These are phyloP conservation scores for Mallotus nudiflorus DNA, from an alignment of 345 rosid genomes.

Conservation along the genomic window DNA sequence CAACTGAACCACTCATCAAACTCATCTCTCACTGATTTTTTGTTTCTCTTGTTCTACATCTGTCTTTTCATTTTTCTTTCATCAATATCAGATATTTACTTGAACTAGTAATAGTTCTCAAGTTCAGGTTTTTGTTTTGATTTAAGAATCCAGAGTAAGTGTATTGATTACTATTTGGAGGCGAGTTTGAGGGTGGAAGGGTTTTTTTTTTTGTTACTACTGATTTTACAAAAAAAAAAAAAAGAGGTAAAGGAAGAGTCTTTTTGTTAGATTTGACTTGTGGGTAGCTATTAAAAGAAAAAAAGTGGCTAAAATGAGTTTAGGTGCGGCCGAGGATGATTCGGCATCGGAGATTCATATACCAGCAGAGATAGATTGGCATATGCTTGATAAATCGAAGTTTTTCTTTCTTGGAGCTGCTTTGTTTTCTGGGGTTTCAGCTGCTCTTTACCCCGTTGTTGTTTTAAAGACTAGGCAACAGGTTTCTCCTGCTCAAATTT, in stretches of 20 bases:
- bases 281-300: not conserved
- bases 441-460: conserved; percentile 78
- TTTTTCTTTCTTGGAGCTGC: conserved; percentile 87
- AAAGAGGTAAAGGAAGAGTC: not conserved
- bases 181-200: not conserved
- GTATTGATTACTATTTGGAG: not conserved
- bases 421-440: conserved; percentile 89
- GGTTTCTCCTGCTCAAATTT: conserved; percentile 53
- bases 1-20: not conserved
- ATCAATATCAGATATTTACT: not conserved
- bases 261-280: not conserved
- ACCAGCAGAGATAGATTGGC: conserved; percentile 93
- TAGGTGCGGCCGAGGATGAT: conserved; percentile 73
- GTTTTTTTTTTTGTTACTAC: not conserved
- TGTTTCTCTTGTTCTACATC: not conserved
- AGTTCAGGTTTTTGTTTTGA: not conserved
- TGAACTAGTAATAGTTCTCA: not conserved
- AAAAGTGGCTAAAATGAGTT: conserved; percentile 81
- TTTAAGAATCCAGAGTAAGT: not conserved
- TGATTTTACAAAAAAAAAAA: conserved; percentile 7
- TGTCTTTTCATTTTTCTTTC: not conserved
- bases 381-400: conserved; percentile 92
- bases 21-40: not conserved
- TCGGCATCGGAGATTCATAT: conserved; percentile 70
- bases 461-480: conserved; percentile 89